Percentiles rank a stretch among this genome's conserved stretches.
Conservation (phyloP, 192 early-diverging fungal species). For the Glomus cerebriforme region DNA sequence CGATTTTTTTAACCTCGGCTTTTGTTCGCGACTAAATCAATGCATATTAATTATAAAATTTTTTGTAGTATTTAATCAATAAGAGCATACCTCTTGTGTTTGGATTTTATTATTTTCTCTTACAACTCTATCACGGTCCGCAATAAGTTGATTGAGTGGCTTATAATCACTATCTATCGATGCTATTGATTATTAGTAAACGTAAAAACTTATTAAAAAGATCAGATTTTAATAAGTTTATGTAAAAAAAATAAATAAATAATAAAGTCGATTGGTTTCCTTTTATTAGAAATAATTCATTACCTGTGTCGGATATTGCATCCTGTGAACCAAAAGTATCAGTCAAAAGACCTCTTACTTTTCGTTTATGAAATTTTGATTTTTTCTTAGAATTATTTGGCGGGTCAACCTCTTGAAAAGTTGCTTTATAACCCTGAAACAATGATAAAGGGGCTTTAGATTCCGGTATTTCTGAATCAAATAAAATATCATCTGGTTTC, state of each 20-base stretch:
- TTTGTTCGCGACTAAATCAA: constrained; percentile 41
- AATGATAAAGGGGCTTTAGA: constrained; percentile 53
- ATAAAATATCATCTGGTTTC: constrained; percentile 38
- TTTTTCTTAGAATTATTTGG: constrained; percentile 38
- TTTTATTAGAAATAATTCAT: not conserved
- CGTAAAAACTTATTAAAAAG: not conserved
- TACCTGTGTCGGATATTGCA: constrained; percentile 23
- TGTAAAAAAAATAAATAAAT: not conserved
- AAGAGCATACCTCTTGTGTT: constrained; percentile 48
- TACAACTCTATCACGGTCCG: constrained; percentile 51
- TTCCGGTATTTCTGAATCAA: constrained; percentile 55
- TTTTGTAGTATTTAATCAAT: not conserved
- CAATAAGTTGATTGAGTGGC: constrained; percentile 48
- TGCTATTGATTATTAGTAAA: constrained; percentile 13
- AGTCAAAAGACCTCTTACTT: constrained; percentile 18
- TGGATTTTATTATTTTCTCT: constrained; percentile 55
- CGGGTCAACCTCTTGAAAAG: constrained; percentile 45
- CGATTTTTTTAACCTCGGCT: constrained; percentile 51
- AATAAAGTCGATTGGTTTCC: not conserved
- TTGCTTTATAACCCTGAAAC: constrained; percentile 56
- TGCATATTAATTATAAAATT: not conserved
- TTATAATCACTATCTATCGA: constrained; percentile 39
- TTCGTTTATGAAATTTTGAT: constrained; percentile 32
- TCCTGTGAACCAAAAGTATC: not conserved
- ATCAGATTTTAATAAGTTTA: not conserved